Percentiles rank a stretch among this genome's conserved stretches.
Evolutionary conservation across 1,284 basidiomycete species (phyloP).

Genomic region (Pascua guehoae): DNA sequence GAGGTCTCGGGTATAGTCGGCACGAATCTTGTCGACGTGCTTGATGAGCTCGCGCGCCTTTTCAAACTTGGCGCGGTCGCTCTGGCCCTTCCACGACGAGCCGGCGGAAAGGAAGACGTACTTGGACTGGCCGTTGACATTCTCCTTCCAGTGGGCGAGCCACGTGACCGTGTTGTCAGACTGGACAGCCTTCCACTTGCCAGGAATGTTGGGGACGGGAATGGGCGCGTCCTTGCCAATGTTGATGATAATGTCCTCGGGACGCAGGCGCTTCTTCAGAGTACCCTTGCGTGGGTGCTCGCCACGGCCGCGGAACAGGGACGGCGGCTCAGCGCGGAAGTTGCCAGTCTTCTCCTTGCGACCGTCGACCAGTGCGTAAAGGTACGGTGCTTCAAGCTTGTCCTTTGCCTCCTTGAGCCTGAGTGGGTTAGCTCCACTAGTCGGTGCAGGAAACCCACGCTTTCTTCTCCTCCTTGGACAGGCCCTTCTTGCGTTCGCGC

Average conservation of each 20-base stretch:
- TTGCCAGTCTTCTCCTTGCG: constrained; percentile 97
- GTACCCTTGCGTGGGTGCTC: constrained; percentile 97
- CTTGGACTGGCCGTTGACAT: constrained; percentile 85
- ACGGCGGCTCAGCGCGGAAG: constrained; percentile 96
- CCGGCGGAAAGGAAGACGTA: constrained; percentile 95
- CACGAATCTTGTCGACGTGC: constrained; percentile 82
- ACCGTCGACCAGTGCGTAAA: constrained; percentile 82
- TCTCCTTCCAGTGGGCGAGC: constrained; percentile 97
- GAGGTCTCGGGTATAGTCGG: constrained; percentile 78
- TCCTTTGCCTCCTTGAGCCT: constrained; percentile 76
- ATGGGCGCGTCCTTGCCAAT: constrained; percentile 70
- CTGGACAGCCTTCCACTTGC: constrained; percentile 75
- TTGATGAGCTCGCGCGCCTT: constrained; percentile 90
- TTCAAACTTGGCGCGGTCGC: constrained; percentile 93
- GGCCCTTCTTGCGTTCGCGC: constrained; percentile 85
- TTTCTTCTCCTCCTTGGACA: constrained; percentile 85
- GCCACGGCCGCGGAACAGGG: constrained; percentile 93
- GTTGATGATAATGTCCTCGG: constrained; percentile 92
- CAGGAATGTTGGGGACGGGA: constrained; percentile 80
- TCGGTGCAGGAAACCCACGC: constrained; percentile 53
- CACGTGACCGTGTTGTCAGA: constrained; percentile 95
- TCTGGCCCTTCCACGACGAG: constrained; percentile 91
- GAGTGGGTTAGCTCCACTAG: constrained; percentile 4
- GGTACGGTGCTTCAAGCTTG: constrained; percentile 77
- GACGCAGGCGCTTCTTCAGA: constrained; percentile 83